These are phyloP conservation scores for Eucalyptus cladocalyx DNA, from an alignment of 345 rosid genomes.

Conservation along the genomic window DNA sequence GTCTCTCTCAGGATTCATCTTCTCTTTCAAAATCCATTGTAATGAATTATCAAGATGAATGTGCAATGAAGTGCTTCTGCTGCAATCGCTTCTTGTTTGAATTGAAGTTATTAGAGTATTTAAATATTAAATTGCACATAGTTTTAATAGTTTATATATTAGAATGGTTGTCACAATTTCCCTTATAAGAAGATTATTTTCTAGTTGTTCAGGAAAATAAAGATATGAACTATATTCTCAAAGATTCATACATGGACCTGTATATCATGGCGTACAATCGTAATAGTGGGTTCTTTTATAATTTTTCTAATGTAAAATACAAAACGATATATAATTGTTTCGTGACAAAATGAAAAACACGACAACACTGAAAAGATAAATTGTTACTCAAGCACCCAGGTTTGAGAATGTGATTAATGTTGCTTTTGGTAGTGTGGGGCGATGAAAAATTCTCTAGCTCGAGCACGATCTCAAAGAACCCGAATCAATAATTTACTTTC, in stretches of 20 bases:
- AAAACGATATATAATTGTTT: neutral
- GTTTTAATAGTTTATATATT: neutral
- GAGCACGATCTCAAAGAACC: neutral
- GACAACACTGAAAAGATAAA: neutral
- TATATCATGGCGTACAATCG: neutral
- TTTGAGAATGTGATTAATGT: neutral
- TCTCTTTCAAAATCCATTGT: neutral
- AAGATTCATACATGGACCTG: accelerated
- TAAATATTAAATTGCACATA: neutral
- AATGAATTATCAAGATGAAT: neutral
- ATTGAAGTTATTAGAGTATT: neutral
- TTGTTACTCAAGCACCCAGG: neutral
- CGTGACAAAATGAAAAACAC: neutral
- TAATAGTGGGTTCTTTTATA: neutral
- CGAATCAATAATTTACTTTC: neutral
- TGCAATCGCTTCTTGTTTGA: neutral
- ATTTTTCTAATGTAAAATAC: neutral
- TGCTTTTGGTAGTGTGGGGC: neutral
- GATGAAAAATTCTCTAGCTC: neutral
- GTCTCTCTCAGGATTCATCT: neutral
- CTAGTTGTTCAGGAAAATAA: neutral
- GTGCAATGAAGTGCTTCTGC: neutral
- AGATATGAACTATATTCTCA: neutral
- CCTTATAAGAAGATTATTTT: neutral
- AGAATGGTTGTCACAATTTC: neutral